Evolutionary conservation across 352 stramenopile species (phyloP), one percentile per base, ranked within the genome.

Genomic region (Pelagophyceae sp.): DNA sequence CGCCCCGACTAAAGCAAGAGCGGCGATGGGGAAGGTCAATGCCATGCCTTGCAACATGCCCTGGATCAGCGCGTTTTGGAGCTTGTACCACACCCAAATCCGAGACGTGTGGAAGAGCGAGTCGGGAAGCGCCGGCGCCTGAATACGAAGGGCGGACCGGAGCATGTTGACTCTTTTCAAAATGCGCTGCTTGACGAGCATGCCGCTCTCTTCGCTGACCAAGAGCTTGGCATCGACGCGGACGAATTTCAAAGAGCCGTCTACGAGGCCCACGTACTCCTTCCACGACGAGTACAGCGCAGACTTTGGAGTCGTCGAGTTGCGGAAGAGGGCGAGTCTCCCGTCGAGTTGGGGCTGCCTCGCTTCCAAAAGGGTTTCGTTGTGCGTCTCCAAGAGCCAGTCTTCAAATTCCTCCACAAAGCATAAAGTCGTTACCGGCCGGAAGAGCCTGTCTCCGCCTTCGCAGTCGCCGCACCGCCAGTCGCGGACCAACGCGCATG

Each of bases 21-120:
- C 75, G 33, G 82, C 82, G n/a, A 86, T 72, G 60, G 82, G 77
- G 38, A 86, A 71, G 64, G 71, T 76, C 54, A 86, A 84, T 25
- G 75, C 60, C 25, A 86, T 76, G 38, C 82, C 82, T 32, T 65
- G 33, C n/a, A 83, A 79, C 38, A 85, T 71, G 71, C 79, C 81
- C 23, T 65, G 40, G 32, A 86, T 75, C 3, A 86, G 70, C 6
- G 65, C 82, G n/a, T 74, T 29, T 70, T 85, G 76, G 27, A 76
- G 79, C 32, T 78, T 54, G 27, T 76, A 79, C 77, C 78, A 82
- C 31, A 58, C 17, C 77, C 77, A 81, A 25, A 38, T 45, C 2
- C 67, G 11, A 0, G 29, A 25, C 11, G 29, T 61, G 33, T 79
- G 67, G n/a, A 76, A 60, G 65, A 45, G 15, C 11, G 54, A 31